Conservation (phyloP, 2,329 filamentous ascomycete species). For the Cercospora sp. region DNA sequence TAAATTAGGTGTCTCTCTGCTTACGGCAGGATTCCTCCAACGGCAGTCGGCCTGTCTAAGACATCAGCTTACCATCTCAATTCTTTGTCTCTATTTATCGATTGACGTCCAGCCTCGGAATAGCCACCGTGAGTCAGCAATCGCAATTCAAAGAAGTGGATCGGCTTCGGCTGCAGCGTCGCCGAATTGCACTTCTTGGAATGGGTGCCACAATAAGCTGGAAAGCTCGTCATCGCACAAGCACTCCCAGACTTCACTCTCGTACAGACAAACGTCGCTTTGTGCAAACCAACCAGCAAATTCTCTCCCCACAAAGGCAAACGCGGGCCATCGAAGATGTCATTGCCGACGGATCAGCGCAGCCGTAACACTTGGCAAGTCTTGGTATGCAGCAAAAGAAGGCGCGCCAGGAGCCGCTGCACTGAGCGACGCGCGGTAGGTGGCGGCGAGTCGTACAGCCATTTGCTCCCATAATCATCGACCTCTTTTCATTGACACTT, state of each 20-base stretch:
- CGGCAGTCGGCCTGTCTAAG: not conserved
- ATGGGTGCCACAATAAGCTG: not conserved
- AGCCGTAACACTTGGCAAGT: constrained; percentile 1
- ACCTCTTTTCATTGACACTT: not conserved
- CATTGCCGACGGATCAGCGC: not conserved
- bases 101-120: not conserved
- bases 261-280: not conserved
- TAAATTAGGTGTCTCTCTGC: not conserved
- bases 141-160: not conserved
- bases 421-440: not conserved
- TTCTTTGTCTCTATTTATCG: not conserved
- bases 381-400: not conserved
- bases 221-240: not conserved
- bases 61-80: not conserved
- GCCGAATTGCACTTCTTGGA: not conserved
- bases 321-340: constrained; percentile 2
- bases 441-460: not conserved
- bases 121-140: not conserved
- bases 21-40: not conserved
- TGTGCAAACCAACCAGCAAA: not conserved
- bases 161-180: not conserved
- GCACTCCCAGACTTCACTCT: not conserved
- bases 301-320: not conserved
- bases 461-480: not conserved
- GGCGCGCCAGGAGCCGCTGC: not conserved